phyloP scores from a whole-genome alignment of 345 rosid species.

The Populus pruinosa region DNA sequence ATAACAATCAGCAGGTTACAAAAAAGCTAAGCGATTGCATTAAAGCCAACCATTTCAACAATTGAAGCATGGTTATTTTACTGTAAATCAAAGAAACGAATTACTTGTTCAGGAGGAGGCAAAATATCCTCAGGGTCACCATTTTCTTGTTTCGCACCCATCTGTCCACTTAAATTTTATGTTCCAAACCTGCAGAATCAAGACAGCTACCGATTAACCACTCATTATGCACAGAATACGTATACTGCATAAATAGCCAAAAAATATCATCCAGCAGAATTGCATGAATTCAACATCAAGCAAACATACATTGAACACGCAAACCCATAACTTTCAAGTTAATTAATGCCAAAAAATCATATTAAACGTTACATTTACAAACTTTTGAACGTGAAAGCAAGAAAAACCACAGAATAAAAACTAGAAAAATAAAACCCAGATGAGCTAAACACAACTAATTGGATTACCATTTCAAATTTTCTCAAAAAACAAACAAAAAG shows the following conservation, averaged over 20 bases:
- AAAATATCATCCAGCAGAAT: not conserved
- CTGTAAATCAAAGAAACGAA: not conserved
- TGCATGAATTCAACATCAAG: not conserved
- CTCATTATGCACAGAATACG: not conserved
- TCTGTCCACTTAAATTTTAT: constrained; percentile 13
- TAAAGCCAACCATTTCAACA: not conserved
- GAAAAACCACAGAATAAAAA: not conserved
- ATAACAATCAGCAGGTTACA: not conserved
- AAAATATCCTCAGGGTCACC: constrained; percentile 21
- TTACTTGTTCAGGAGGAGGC: constrained; percentile 46
- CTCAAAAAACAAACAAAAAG: not conserved
- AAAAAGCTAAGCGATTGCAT: not conserved
- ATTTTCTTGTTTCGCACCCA: constrained; percentile 36
- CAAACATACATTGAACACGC: not conserved
- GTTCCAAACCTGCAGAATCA: not conserved
- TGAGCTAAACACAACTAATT: not conserved
- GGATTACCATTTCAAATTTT: not conserved
- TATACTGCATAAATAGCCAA: not conserved
- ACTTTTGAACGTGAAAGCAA: not conserved
- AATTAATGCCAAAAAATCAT: not conserved
- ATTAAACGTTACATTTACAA: too few species aligned
- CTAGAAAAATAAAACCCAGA: not conserved
- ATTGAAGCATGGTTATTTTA: not conserved
- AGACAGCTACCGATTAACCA: not conserved
- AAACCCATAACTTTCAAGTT: not conserved